Base-by-base conservation (phyloP, 257 asterid species). In the Ligustrum vulgare region DNA sequence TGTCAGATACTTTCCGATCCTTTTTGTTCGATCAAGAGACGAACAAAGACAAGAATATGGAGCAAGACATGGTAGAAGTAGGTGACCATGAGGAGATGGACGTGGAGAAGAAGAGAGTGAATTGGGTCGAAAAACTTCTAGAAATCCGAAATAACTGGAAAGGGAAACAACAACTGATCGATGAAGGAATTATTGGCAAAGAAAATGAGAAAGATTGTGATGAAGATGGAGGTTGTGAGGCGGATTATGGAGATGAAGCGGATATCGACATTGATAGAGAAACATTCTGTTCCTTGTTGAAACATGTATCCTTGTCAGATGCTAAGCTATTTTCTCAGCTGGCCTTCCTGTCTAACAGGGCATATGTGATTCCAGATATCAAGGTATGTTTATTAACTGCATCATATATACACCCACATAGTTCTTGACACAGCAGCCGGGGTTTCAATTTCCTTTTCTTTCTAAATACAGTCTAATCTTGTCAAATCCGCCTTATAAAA, bases 271-370 rank as follows among this genome's bases (percentile, higher is more conserved):
- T 88, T 9, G 93, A 91, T 49, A 69, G 71, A 33, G 90, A 85
- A 56, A 69, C 78, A 6, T 91, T 93, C 82, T 80, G 88, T 18
- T 70, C 81, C 6, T 37, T 93, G 81, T 77, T 93, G 69, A 72
- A 79, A 22, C 74, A 73, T 9, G 94, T 91, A 31, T 82, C 96
- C 1, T 86, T 92, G 90, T 91, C 97, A 6, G 93, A 93, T 56
- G 76, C 91, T 22, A 90, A 83, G 87, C 84, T 79, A 32, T 90
- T 90, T 77, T 82, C 97, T n/a, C 88, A 82, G 82, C 72, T 93
- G 64, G 97, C 97, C 43, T 91, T 90, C 88, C 72, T 93, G 79
- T 86, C 94, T 84, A 89, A 90, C 94, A 85, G 85, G 91, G 98
- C 97, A 4, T 93, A 93, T 66, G 89, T 70, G 65, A 89, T 93